Conservation (phyloP, 345 rosid species). For the Sisymbrium altissimum region DNA sequence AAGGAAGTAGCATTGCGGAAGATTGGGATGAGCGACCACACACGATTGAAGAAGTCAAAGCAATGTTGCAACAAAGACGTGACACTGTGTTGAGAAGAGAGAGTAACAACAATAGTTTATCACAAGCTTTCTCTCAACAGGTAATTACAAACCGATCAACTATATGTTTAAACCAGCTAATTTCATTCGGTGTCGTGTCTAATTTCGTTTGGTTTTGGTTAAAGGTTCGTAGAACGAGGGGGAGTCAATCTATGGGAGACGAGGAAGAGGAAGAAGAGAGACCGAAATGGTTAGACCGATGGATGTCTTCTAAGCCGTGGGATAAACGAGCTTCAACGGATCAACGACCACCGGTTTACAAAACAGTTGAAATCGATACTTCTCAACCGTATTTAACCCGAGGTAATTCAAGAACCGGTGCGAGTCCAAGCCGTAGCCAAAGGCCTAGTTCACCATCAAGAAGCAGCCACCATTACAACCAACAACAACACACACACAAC, state of each 20-base stretch:
- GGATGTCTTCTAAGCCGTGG: conserved; percentile 63
- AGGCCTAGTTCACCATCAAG: conserved; percentile 55
- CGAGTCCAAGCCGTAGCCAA: conserved; percentile 42
- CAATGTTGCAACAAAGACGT: conserved; percentile 67
- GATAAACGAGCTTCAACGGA: conserved; percentile 62
- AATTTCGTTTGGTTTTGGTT: not conserved
- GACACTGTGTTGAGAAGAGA: conserved; percentile 55
- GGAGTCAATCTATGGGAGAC: conserved; percentile 53
- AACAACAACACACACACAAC: conserved; percentile 14
- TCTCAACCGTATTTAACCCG: conserved; percentile 51
- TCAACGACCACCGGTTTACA: conserved; percentile 48
- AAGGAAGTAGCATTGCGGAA: conserved; percentile 67
- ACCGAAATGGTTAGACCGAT: conserved; percentile 57
- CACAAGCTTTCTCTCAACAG: conserved; percentile 64
- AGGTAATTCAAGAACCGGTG: conserved; percentile 37
- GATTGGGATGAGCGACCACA: conserved; percentile 77
- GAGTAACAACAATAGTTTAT: conserved; percentile 34
- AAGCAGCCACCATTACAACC: conserved; percentile 46
- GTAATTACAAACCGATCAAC: conserved; percentile 2
- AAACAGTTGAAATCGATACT: conserved; percentile 71
- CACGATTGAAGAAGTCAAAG: conserved; percentile 70
- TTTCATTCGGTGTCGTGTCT: not conserved
- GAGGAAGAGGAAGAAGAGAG: conserved; percentile 62
- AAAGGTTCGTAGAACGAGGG: conserved; percentile 46
- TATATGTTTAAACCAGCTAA: not conserved